A percentile compares a stretch with the other conserved stretches of the same genome.
Evolutionary conservation across 306 rosid genomes (phyloP).

Genomic region (Mimosa bimucronata): DNA sequence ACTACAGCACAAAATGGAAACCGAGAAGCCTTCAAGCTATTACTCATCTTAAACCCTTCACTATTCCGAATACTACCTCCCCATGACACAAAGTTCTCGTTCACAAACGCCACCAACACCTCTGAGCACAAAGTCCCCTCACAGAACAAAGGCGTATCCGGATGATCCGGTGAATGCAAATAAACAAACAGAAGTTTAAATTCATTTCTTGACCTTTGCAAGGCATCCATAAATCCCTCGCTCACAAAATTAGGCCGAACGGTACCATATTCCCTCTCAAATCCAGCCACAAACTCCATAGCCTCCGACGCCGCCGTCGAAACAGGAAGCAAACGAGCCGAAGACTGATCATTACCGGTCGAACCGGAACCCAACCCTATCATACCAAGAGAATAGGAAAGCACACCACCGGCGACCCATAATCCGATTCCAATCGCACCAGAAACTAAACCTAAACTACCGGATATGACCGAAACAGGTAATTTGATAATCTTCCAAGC

Average conservation of each 20-base stretch:
- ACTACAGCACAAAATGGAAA: slow-evolving; percentile 95
- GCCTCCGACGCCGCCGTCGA: slow-evolving; percentile 79
- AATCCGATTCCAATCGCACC: slow-evolving; percentile 86
- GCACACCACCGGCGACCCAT: slow-evolving; percentile 96
- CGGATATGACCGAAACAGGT: slow-evolving; percentile 85
- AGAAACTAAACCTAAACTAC: slow-evolving; percentile 76
- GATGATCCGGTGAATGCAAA: slow-evolving; percentile 96
- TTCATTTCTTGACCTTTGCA: slow-evolving; percentile 77
- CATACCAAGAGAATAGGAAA: slow-evolving; percentile 82
- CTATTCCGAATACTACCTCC: slow-evolving; percentile 90
- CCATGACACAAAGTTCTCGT: slow-evolving; percentile 93
- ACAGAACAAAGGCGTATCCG: slow-evolving; percentile 83
- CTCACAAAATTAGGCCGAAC: slow-evolving; percentile 67
- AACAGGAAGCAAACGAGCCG: slow-evolving; percentile 63
- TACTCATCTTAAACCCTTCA: slow-evolving; percentile 99
- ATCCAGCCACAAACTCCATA: slow-evolving; percentile 58
- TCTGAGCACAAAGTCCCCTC: slow-evolving; percentile 81
- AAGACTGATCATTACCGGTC: slow-evolving; percentile 13
- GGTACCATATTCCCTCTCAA: slow-evolving; percentile 77
- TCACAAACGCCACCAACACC: slow-evolving; percentile 57
- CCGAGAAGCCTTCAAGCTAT: slow-evolving; percentile 89
- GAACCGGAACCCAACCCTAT: slow-evolving; percentile 62
- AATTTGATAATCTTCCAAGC: slow-evolving; percentile 81
- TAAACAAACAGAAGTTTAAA: slow-evolving; percentile 86
- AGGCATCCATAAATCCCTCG: slow-evolving; percentile 91